phyloP scores from a whole-genome alignment of 805 yeast species.

The Lipomyces yamadae region DNA sequence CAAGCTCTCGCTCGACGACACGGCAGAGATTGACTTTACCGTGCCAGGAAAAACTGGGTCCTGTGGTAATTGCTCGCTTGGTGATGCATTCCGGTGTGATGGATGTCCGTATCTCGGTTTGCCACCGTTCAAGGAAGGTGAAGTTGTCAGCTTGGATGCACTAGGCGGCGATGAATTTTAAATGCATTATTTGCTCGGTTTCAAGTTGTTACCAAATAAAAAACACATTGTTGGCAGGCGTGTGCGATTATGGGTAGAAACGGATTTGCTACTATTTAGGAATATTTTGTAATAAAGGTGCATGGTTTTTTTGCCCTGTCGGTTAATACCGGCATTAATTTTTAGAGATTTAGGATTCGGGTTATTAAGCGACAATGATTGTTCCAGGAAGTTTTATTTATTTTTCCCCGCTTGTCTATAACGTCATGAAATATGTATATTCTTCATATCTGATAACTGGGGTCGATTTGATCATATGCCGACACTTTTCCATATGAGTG shows the following conservation, averaged over 20 bases:
- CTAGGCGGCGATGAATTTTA: constrained; percentile 33
- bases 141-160: constrained; percentile 74
- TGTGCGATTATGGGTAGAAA: not conserved
- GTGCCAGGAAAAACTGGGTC: constrained; percentile 92
- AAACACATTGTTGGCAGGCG: not conserved
- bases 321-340: not conserved
- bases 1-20: constrained; percentile 65
- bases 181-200: not conserved
- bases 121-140: constrained; percentile 99
- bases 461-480: too few relatives aligned
- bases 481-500: too few relatives aligned
- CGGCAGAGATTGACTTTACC: constrained; percentile 92
- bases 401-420: too few relatives aligned
- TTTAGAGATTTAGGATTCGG: not conserved
- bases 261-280: not conserved
- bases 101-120: constrained; percentile 97
- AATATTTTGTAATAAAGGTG: not conserved
- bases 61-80: constrained; percentile 95
- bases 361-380: too few relatives aligned
- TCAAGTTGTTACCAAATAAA: not conserved
- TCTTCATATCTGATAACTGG: too few relatives aligned
- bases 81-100: constrained; percentile 97
- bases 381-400: too few relatives aligned
- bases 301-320: not conserved
- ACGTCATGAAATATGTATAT: too few relatives aligned